Percentiles rank a stretch among this genome's conserved stretches.
phyloP scores from a whole-genome alignment of 768 basidiomycete genomes.

The Filobasidium floriforme region DNA sequence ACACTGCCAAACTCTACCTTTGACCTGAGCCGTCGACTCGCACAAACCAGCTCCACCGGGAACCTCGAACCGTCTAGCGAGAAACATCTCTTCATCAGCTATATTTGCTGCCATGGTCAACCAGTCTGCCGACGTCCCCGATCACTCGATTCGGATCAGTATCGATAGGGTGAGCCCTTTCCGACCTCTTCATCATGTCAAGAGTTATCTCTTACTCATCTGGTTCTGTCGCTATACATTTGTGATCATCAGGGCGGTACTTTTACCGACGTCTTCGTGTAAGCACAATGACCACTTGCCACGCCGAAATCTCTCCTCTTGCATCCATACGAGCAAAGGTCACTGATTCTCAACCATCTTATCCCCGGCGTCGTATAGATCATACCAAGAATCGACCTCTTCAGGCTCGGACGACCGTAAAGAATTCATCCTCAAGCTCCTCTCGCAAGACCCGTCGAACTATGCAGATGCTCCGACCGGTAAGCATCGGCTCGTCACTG shows the following conservation, averaged over 20 bases:
- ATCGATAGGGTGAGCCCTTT: not conserved
- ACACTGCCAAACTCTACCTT: too few species aligned
- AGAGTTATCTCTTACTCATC: not conserved
- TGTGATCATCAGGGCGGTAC: constrained; percentile 31
- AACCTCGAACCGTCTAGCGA: too few species aligned
- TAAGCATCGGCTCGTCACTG: too few species aligned
- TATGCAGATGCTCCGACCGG: constrained; percentile 82
- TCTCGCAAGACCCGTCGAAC: constrained; percentile 71
- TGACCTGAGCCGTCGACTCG: too few species aligned
- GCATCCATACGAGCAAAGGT: too few species aligned
- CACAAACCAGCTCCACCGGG: too few species aligned
- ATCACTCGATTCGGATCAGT: constrained; percentile 9
- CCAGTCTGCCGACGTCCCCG: not conserved
- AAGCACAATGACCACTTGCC: not conserved
- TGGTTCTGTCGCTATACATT: not conserved
- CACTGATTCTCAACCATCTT: too few species aligned
- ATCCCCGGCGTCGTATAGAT: too few species aligned
- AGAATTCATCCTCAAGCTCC: constrained; percentile 72
- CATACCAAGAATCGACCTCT: not conserved
- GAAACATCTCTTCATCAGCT: too few species aligned
- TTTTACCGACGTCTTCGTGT: constrained; percentile 36
- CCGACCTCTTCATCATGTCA: not conserved
- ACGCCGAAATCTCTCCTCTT: too few species aligned
- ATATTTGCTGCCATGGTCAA: too few species aligned
- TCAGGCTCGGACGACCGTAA: not conserved